Base-by-base conservation (phyloP, 106 monocot genomes). In the Hemerocallis citrina region DNA sequence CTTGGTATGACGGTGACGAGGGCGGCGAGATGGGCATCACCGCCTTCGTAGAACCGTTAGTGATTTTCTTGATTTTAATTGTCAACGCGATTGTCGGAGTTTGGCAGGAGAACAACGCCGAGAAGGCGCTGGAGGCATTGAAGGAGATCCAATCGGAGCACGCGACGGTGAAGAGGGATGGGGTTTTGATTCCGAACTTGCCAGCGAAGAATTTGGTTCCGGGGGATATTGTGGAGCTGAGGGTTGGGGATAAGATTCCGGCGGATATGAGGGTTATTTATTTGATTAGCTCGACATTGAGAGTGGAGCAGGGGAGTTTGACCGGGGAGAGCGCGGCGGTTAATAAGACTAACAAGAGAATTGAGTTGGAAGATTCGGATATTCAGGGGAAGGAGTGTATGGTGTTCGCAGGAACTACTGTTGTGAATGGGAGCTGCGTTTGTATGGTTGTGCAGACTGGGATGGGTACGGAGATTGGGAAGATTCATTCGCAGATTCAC, bases 91-190 rank as follows among this genome's bases (percentile, higher is more conserved):
- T 80, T 9, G 88, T 89, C 8, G 88, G 88, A 5, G 83, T 89
- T 6, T 89, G 88, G 88, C 88, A 89, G 66, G 88, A 80, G 65
- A 89, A 32, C 33, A 89, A 84, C 30, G 83, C 83, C 10, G 88
- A 84, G 74, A 83, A 89, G 71, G 88, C 88, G 6, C 80, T 89
- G 7, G 83, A 89, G 55, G 88, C 83, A 25, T 62, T 89, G 27
- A 80, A 80, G 49, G 77, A 84, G 64, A 84, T 89, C 36, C 88
- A 89, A 35, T 89, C 72, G 6, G 80, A 89, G 52, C 73, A 83
- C 42, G 88, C 88, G 0, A 45, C 58, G 35, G 83, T 83, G 38
- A 70, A 39, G 48, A 68, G 88, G 28, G 80, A 89, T 42, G 83
- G 79, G 8, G 47, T 52, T 29, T 38, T 75, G 41, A 63, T 84